Conservation (phyloP, 2,329 filamentous ascomycete genomes). For the Hypomyces perniciosus region DNA sequence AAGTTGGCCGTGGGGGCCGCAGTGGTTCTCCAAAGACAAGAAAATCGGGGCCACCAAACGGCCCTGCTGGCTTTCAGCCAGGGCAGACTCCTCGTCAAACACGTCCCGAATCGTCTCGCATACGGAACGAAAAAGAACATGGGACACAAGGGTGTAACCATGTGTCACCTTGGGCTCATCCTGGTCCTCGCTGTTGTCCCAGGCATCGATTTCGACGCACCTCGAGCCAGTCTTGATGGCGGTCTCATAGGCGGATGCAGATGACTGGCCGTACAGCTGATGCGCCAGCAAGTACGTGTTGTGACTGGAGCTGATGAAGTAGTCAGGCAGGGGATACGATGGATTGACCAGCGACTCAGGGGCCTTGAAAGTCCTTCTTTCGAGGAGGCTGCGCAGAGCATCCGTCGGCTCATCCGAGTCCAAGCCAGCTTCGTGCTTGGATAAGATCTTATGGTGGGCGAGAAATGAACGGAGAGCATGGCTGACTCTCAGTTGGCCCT, state of each 20-base stretch:
- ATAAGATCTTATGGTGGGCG: slow-evolving; percentile 45
- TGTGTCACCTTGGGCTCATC: slow-evolving; percentile 66
- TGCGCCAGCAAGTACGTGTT: slow-evolving; percentile 68
- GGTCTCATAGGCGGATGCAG: slow-evolving; percentile 56
- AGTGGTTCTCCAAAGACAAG: slow-evolving; percentile 64
- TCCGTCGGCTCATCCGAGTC: slow-evolving; percentile 35
- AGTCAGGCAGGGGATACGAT: slow-evolving; percentile 57
- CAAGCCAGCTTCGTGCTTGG: slow-evolving; percentile 40
- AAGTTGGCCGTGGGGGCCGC: slow-evolving; percentile 50
- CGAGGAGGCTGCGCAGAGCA: slow-evolving; percentile 46
- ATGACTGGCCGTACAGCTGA: slow-evolving; percentile 60
- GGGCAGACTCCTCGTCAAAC: slow-evolving; percentile 50
- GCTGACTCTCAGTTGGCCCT: slow-evolving; percentile 53
- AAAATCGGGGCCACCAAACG: slow-evolving; percentile 51
- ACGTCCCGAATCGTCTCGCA: slow-evolving; percentile 61
- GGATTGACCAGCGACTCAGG: slow-evolving; percentile 50
- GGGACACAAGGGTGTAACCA: slow-evolving; percentile 61
- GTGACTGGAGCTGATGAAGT: slow-evolving; percentile 67
- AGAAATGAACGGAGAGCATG: slow-evolving; percentile 51
- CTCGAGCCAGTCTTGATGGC: slow-evolving; percentile 57
- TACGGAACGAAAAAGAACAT: slow-evolving; percentile 58
- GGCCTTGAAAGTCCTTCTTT: slow-evolving; percentile 52
- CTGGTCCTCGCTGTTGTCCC: slow-evolving; percentile 56
- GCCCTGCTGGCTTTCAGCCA: slow-evolving; percentile 30
- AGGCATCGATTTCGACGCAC: slow-evolving; percentile 69